Evolutionary conservation across 1,284 basidiomycete species (phyloP).

Genomic region (Peniophora sp.): DNA sequence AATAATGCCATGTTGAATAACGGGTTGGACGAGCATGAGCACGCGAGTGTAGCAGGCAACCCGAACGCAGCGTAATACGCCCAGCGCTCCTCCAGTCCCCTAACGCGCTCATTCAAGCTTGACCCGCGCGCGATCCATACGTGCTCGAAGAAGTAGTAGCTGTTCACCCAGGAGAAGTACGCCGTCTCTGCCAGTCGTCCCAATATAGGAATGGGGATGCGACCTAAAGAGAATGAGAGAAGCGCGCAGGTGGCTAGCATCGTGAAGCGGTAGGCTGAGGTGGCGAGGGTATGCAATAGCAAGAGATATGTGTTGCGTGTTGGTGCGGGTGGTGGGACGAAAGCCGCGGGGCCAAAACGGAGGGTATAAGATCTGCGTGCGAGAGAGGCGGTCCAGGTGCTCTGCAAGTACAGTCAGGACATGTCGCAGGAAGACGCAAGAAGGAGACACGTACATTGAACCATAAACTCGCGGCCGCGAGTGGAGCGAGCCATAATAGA

Average conservation of each 20-base stretch:
- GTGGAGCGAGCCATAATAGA: constrained; percentile 66
- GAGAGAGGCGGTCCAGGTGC: constrained; percentile 63
- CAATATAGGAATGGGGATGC: constrained; percentile 61
- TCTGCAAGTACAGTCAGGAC: constrained; percentile 30
- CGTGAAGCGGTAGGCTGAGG: constrained; percentile 69
- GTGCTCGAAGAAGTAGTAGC: constrained; percentile 86
- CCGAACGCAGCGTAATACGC: constrained; percentile 80
- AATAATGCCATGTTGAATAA: constrained; percentile 74
- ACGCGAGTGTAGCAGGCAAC: constrained; percentile 39
- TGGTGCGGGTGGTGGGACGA: constrained; percentile 33
- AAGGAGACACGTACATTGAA: constrained; percentile 53
- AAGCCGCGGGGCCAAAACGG: constrained; percentile 45
- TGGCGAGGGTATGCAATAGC: constrained; percentile 63
- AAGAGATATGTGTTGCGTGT: constrained; percentile 54
- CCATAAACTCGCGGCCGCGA: constrained; percentile 65
- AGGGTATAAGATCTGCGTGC: constrained; percentile 64
- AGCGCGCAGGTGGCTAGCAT: constrained; percentile 74
- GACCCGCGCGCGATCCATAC: constrained; percentile 72
- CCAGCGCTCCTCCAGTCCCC: constrained; percentile 80
- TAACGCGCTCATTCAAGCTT: constrained; percentile 57
- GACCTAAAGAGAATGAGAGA: constrained; percentile 55
- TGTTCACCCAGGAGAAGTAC: constrained; percentile 76
- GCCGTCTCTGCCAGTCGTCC: constrained; percentile 55
- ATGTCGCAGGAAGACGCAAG: not conserved
- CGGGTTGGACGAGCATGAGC: constrained; percentile 64